phyloP scores from a whole-genome alignment of 2,329 filamentous ascomycete genomes.

The Diaporthe helianthi region DNA sequence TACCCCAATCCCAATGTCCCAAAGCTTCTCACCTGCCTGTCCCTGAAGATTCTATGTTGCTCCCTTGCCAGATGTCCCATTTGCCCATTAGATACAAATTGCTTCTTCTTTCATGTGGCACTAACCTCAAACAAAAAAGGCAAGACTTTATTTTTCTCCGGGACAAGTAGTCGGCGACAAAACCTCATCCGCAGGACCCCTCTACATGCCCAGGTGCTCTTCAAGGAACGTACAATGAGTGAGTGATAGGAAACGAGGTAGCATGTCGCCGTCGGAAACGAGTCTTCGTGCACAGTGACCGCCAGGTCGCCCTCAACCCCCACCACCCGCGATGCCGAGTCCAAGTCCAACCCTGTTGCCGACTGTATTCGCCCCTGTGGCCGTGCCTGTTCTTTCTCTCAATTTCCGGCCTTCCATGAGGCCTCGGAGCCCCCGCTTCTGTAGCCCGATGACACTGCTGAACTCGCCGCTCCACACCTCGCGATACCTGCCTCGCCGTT shows the following conservation, averaged over 20 bases:
- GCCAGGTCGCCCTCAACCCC: slow-evolving; percentile 9
- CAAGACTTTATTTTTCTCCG: background rate
- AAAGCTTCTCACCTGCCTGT: background rate
- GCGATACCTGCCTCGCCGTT: slow-evolving; percentile 52
- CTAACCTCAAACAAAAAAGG: background rate
- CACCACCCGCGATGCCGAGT: slow-evolving; percentile 31
- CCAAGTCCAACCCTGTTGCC: slow-evolving; percentile 32
- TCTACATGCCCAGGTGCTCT: background rate
- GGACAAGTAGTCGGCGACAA: background rate
- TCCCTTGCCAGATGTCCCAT: background rate
- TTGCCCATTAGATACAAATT: too few species aligned
- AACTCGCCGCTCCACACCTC: slow-evolving; percentile 84
- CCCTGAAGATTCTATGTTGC: background rate
- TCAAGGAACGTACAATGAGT: background rate
- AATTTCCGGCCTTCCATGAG: slow-evolving; percentile 93
- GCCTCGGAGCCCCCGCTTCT: slow-evolving; percentile 90
- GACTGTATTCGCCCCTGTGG: slow-evolving; percentile 37
- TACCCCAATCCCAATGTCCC: background rate
- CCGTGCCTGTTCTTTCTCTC: slow-evolving; percentile 70
- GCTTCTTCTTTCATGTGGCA: background rate
- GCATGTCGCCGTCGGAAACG: background rate
- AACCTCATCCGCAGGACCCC: background rate
- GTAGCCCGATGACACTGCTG: slow-evolving; percentile 90
- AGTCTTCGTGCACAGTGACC: background rate
- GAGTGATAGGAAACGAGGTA: background rate